A percentile compares a stretch with the other conserved stretches of the same genome.
phyloP scores from a whole-genome alignment of 2,329 filamentous ascomycete species.

The Neopestalotiopsis clavispora region DNA sequence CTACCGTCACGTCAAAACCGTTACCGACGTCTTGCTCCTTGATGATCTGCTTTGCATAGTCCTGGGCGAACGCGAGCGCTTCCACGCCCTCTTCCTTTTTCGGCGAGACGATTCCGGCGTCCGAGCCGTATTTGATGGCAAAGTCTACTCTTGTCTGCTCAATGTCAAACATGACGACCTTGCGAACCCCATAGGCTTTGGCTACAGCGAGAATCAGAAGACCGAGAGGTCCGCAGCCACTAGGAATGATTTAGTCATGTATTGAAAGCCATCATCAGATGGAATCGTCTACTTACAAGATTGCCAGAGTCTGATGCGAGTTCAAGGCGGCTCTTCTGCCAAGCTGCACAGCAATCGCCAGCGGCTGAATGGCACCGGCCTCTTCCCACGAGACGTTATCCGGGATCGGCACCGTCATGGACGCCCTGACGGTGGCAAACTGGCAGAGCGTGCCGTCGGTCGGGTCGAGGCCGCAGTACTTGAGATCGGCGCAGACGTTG shows the following conservation, averaged over 20 bases:
- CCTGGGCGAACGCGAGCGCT: slow-evolving; percentile 6
- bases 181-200: slow-evolving; percentile 11
- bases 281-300: not conserved
- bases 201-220: slow-evolving; percentile 7
- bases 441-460: slow-evolving; percentile 12
- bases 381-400: slow-evolving; percentile 16
- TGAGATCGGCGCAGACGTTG: slow-evolving; percentile 10
- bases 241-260: not conserved
- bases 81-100: slow-evolving; percentile 5
- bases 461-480: slow-evolving; percentile 12
- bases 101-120: slow-evolving; percentile 2
- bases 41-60: slow-evolving; percentile 7
- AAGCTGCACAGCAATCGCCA: slow-evolving; percentile 12
- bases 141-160: slow-evolving; percentile 11
- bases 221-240: slow-evolving; percentile 9
- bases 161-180: slow-evolving; percentile 10
- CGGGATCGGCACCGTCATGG: slow-evolving; percentile 10
- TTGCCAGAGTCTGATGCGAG: slow-evolving; percentile 10
- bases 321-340: not conserved
- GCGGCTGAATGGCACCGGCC: slow-evolving; percentile 10
- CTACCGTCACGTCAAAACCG: slow-evolving; percentile 6
- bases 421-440: slow-evolving; percentile 6
- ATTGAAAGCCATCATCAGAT: not conserved
- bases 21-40: slow-evolving; percentile 1
- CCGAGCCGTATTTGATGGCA: slow-evolving; percentile 8